Base-by-base conservation (phyloP, 1,284 basidiomycete genomes). In the Trametes sp. region DNA sequence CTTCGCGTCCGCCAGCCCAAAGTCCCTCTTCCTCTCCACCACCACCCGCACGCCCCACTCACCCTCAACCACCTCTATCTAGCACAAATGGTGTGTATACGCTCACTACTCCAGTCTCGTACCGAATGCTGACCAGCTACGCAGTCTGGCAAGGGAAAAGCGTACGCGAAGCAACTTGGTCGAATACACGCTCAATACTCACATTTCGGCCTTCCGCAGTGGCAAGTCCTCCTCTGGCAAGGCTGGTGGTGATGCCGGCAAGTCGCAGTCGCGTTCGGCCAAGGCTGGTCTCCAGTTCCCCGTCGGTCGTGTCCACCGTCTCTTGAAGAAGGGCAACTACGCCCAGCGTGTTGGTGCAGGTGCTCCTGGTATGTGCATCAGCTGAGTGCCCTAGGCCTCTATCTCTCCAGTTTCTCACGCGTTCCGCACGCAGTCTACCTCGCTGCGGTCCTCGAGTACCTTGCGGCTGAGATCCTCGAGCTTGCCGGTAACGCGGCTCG, bases 401-500 rank as follows among this genome's bases (percentile, higher is more conserved):
- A 44, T 7, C 48, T 57, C 8, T 35, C 26, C 3, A 2, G 4
- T 29, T 28, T 50, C 26, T 9, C 13, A 29, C 49, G 50, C 23
- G 2, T 44, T 29, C 29, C 24, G 14, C 26, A n/a, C 57, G 33
- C 74, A 89, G 94, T 95, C 65, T 96, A 95, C 80, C 87, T 95
- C 65, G 92, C 94, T 59, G 92, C 91, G 55, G 91, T 93, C 42
- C 82, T 94, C 19, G 92, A 94, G 75, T 94, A 95, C 78, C 84
- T 96, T 54, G 86, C 90, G 28, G 94, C 94, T 54, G 94, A 96
- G 78, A 90, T 96, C 72, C 87, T 95, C 64, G 94, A 96, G 80
- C 82, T 95, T 58, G 93, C 94, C 55, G 94, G 94, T 61, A 94
- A 94, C 80, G 93, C 91, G 51, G 85, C 85, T 29, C 82, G 87